Base-by-base conservation (phyloP, 768 basidiomycete genomes). In the Suillus subalutaceus region DNA sequence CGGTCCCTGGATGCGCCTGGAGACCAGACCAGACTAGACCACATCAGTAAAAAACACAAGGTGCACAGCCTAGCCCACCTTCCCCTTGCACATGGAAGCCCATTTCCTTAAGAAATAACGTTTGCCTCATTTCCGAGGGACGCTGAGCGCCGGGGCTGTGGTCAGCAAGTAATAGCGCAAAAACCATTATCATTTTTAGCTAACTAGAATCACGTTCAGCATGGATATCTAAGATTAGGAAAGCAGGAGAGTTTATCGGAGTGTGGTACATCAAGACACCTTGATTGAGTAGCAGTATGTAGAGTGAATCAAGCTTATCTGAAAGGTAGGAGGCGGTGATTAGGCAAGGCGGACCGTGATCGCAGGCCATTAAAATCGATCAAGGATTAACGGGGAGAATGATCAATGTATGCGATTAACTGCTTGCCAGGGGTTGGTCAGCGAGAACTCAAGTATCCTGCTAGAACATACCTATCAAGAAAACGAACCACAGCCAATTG, bases 1-100 rank as follows among this genome's bases (percentile, higher is more conserved):
- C 2, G 58, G 58, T 43, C 58, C 58, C 58, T 60, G 58, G 58
- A 43, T 60, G 58, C 40, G 18, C 40, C 26, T 41, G 40, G 38
- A 41, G 58, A 41, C 58, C 58, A 60, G 58, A 60, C 58, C 30
- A 56, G 32, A 35, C 55, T n/a, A 56, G 55, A 35, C 55, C 55
- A 20, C 26, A 18, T 60, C 26, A 30, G 58, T 59, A 38, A 40
- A 23, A 58, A 59, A 60, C 40, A 60, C 58, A 60, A 60, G 58
- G 58, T 41, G 40, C 40, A 60, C 58, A 60, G 40, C 55, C 40
- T 41, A 13, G 40, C 40, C 40, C 26, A 60, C 58, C 26, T 41
- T 60, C 40, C 40, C 58, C 40, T 41, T 41, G 58, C 26, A 30
- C 40, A 60, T 40, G 40, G 58, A 41, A 60, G 40, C 26, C 40